phyloP scores from a whole-genome alignment of 305 asterid genomes.

The Fraxinus xanthoxyloides region DNA sequence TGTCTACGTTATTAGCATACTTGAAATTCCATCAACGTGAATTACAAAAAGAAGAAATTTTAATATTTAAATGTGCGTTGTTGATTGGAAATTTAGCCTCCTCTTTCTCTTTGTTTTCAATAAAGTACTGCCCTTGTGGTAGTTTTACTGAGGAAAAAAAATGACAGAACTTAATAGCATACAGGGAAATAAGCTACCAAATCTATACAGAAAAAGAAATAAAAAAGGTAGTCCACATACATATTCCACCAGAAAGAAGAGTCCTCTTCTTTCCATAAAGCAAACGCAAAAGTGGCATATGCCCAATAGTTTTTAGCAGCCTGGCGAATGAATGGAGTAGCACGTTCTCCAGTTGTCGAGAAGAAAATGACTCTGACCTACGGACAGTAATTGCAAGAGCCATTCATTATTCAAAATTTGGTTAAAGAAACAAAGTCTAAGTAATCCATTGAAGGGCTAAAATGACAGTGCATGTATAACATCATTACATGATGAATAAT shows the following conservation, averaged over 20 bases:
- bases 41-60: neutral
- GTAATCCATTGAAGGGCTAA: neutral
- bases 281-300: conserved; percentile 75
- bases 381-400: conserved; percentile 18
- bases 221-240: conserved; percentile 40
- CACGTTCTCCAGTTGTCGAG: conserved; percentile 96
- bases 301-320: conserved; percentile 70
- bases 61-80: neutral
- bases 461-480: neutral
- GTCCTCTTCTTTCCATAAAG: conserved; percentile 78
- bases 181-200: neutral
- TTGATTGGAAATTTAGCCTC: neutral
- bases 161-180: neutral
- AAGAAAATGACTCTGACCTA: conserved; percentile 90
- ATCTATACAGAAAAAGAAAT: neutral
- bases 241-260: conserved; percentile 86
- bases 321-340: conserved; percentile 87
- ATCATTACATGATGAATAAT: conserved; percentile 3
- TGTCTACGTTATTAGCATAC: neutral
- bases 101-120: neutral
- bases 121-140: neutral
- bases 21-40: conserved; percentile 18
- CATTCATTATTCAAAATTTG: neutral
- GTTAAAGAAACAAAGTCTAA: neutral
- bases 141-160: neutral